Evolutionary conservation across 2,329 filamentous ascomycete species (phyloP).

Genomic region (Seiridium cupressi): DNA sequence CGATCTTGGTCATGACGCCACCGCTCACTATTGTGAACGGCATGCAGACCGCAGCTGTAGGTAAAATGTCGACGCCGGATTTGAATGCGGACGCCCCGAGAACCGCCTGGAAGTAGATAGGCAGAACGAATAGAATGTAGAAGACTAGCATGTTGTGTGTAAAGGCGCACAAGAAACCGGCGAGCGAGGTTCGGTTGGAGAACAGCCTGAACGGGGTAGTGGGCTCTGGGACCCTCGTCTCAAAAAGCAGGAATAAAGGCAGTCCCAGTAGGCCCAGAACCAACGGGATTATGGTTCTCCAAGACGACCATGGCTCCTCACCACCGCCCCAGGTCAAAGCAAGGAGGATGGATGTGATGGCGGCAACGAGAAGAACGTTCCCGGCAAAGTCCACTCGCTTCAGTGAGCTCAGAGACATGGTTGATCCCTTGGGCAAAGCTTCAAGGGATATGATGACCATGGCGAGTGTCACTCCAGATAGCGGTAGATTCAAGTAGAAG

Average conservation of each 20-base stretch:
- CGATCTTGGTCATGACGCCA: background rate
- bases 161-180: slow-evolving; percentile 31
- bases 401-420: background rate
- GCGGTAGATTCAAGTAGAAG: slow-evolving; percentile 34
- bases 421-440: background rate
- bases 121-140: slow-evolving; percentile 37
- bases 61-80: background rate
- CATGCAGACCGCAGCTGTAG: background rate
- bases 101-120: slow-evolving; percentile 61
- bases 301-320: slow-evolving; percentile 13
- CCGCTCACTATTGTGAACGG: background rate
- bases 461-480: slow-evolving; percentile 22
- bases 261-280: slow-evolving; percentile 8
- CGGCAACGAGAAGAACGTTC: slow-evolving; percentile 30
- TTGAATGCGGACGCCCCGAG: too few relatives aligned
- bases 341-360: slow-evolving; percentile 31
- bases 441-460: slow-evolving; percentile 27
- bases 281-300: slow-evolving; percentile 11
- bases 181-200: slow-evolving; percentile 35
- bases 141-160: slow-evolving; percentile 32
- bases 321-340: slow-evolving; percentile 26
- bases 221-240: background rate
- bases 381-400: slow-evolving; percentile 33
- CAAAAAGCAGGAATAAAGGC: background rate
- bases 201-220: slow-evolving; percentile 42